Conservation (phyloP, 2,329 filamentous ascomycete genomes). For the Aschersonia sp. region DNA sequence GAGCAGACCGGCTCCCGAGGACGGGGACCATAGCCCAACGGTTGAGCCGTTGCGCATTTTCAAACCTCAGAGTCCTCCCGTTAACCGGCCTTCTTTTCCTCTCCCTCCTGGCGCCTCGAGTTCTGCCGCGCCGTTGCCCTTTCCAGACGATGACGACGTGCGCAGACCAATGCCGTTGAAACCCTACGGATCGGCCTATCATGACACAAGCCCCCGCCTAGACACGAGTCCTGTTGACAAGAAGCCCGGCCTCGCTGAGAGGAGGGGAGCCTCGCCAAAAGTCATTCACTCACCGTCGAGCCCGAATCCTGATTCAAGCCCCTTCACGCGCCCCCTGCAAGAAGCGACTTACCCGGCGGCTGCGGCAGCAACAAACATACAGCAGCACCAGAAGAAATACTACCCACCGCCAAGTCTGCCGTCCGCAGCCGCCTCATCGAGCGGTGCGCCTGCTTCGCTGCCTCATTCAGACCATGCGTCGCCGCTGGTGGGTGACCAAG, state of each 20-base stretch:
- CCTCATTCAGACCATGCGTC: conserved; percentile 6
- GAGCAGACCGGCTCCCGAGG: conserved; percentile 35
- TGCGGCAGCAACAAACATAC: background rate
- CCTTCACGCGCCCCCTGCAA: conserved; percentile 56
- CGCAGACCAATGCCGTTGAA: conserved; percentile 30
- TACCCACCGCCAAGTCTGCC: conserved; percentile 40
- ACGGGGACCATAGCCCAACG: conserved; percentile 55
- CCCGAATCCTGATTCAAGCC: conserved; percentile 59
- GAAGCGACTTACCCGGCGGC: conserved; percentile 20
- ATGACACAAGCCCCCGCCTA: conserved; percentile 39
- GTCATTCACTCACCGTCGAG: conserved; percentile 72
- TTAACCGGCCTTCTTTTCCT: conserved; percentile 45
- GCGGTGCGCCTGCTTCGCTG: conserved; percentile 11
- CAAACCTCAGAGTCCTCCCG: conserved; percentile 53
- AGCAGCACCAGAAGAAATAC: conserved; percentile 39
- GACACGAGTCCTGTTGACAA: conserved; percentile 28
- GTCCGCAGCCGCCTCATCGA: conserved; percentile 16
- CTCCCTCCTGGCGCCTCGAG: conserved; percentile 56
- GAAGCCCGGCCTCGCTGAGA: conserved; percentile 39
- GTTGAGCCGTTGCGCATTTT: conserved; percentile 75
- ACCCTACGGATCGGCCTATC: conserved; percentile 29
- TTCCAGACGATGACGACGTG: conserved; percentile 55
- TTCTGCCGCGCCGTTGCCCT: conserved; percentile 52
- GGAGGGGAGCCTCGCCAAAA: conserved; percentile 68
- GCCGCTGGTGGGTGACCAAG: conserved; percentile 23